Evolutionary conservation across 1,139 yeast genomes (phyloP).

Genomic region (Suhomyces choctaworum): DNA sequence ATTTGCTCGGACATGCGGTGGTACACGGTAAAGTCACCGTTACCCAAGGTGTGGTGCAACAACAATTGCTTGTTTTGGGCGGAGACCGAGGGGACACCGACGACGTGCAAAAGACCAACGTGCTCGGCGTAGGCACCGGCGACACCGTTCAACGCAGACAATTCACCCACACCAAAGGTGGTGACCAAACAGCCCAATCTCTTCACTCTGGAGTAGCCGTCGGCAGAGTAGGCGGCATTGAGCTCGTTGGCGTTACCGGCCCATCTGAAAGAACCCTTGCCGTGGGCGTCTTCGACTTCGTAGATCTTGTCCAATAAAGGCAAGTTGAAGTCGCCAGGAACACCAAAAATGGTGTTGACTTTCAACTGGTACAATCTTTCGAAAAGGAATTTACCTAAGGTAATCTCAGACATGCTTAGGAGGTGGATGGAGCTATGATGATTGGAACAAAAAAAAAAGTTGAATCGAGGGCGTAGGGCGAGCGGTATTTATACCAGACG

Average conservation of each 20-base stretch:
- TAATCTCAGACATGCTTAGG: constrained; percentile 33
- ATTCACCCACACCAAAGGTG: constrained; percentile 46
- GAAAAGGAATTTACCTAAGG: constrained; percentile 45
- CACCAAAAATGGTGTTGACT: constrained; percentile 43
- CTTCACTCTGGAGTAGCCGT: constrained; percentile 43
- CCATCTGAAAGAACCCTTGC: constrained; percentile 34
- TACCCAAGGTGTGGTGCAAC: constrained; percentile 48
- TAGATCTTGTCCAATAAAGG: constrained; percentile 39
- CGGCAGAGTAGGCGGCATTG: constrained; percentile 47
- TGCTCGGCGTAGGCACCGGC: constrained; percentile 48
- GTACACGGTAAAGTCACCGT: constrained; percentile 48
- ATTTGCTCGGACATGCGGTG: constrained; percentile 60
- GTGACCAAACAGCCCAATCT: constrained; percentile 41
- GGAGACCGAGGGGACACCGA: constrained; percentile 41
- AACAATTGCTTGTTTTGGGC: constrained; percentile 39
- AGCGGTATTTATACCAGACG: constrained; percentile 5
- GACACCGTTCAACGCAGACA: constrained; percentile 41
- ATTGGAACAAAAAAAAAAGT: neutral
- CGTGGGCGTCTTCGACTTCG: constrained; percentile 26
- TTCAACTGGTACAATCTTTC: constrained; percentile 45
- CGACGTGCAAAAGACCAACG: constrained; percentile 42
- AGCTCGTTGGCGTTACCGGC: constrained; percentile 47
- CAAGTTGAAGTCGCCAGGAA: constrained; percentile 45
- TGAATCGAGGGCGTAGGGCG: neutral
- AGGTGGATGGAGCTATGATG: neutral